A percentile compares a stretch with the other conserved stretches of the same genome.
Conservation (phyloP, 1,284 basidiomycete species). For the Boletus semigastroideus region DNA sequence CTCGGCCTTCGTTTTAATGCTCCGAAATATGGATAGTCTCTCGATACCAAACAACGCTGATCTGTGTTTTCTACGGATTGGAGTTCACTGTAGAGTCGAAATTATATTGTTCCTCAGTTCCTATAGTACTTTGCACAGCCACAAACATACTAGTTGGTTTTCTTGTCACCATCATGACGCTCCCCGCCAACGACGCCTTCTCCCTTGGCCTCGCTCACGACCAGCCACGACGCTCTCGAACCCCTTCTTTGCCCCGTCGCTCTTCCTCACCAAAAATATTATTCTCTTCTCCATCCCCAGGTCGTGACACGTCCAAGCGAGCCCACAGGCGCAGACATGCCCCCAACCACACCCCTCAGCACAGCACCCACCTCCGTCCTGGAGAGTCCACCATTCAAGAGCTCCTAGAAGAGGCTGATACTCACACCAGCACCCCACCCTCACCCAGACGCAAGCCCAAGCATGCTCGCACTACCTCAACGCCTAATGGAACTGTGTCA, state of each 20-base stretch:
- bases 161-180: conserved; percentile 34
- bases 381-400: conserved; percentile 25
- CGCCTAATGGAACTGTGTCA: background rate
- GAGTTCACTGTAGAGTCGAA: conserved; percentile 38
- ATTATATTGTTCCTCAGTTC: too few relatives aligned
- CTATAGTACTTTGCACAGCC: conserved; percentile 15
- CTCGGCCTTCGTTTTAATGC: conserved; percentile 42
- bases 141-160: background rate
- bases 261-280: conserved; percentile 45
- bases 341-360: background rate
- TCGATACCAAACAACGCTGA: conserved; percentile 33
- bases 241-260: conserved; percentile 2
- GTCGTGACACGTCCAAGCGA: conserved; percentile 16
- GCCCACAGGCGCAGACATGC: conserved; percentile 16
- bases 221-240: conserved; percentile 35
- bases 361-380: too few relatives aligned
- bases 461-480: conserved; percentile 15
- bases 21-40: conserved; percentile 37
- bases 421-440: conserved; percentile 9
- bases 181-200: conserved; percentile 54
- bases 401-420: background rate
- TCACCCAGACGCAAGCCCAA: conserved; percentile 21
- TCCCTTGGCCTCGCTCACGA: conserved; percentile 48
- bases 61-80: conserved; percentile 14
- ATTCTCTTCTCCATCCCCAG: conserved; percentile 30